Base-by-base conservation (phyloP, 108 stramenopile genomes). In the Cyclotella cryptica region DNA sequence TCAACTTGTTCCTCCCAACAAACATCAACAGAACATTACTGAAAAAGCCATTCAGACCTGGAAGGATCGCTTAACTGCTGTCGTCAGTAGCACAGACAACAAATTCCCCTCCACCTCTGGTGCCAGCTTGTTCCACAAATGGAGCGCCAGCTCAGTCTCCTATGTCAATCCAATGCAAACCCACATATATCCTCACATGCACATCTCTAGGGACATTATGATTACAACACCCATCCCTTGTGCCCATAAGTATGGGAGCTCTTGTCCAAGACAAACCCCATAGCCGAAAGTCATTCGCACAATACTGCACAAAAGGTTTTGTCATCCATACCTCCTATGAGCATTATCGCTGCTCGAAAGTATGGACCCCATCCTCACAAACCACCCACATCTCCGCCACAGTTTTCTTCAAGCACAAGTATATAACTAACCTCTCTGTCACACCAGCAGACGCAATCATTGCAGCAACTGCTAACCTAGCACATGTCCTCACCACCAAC, bases 21-120 rank as follows among this genome's bases (percentile, higher is more conserved):
- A 51, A 13, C 79, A 86, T 57, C 70, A 70, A 18, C 42, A 55
- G 47, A 86, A 86, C 69, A 69, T 79, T 28, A 82, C 86, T 3
- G 70, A 80, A 69, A 66, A 70, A 3, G 86, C 86, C 44, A 86
- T 83, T 18, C 82, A 62, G 14, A 86, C 85, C 22, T 86, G 69
- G 47, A 73, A 79, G 43, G 75, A 83, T 46, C 85, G 83, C 51
- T 83, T 83, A 53, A 63, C 81, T 19, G 69, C 82, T 2, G 57
- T 52, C 19, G 63, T 83, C 59, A 61, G 64, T 72, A 24, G 72
- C 43, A 74, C 61, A 22, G 52, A 75, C 46, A 28, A 28, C 17
- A 52, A 64, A 12, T 84, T 80, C 21, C 73, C 19, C 64, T 53
- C 18, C 65, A 72, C 15, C 79, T 78, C n/a, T n/a, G n/a, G 86